Percentiles rank a stretch among this genome's conserved stretches.
These are phyloP conservation scores for Alternaria sp. DNA, from an alignment of 2,329 filamentous ascomycete genomes.

Conservation along the genomic window DNA sequence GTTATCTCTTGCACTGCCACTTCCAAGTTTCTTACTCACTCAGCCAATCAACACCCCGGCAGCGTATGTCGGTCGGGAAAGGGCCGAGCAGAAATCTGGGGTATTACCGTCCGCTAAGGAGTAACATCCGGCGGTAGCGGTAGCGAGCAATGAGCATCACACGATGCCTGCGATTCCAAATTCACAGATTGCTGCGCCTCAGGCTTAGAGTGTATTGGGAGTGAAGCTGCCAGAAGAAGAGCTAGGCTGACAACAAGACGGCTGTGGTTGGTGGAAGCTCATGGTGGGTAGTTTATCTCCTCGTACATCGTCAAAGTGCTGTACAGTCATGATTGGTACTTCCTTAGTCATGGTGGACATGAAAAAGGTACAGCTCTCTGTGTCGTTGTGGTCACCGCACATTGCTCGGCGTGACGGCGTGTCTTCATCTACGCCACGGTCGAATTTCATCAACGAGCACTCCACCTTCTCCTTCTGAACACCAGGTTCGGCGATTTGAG, in stretches of 20 bases:
- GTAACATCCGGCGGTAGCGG: background rate
- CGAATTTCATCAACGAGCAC: background rate
- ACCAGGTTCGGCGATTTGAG: no score
- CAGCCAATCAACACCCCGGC: background rate
- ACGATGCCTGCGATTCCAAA: background rate
- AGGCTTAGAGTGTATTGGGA: background rate
- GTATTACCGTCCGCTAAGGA: background rate
- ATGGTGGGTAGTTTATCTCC: background rate
- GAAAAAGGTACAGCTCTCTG: background rate
- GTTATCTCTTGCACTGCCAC: constrained; percentile 1
- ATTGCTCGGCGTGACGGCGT: background rate
- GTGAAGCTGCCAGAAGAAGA: background rate
- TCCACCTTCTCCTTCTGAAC: background rate
- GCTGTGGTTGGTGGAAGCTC: background rate
- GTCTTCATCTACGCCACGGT: background rate
- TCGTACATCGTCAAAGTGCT: background rate
- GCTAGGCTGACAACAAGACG: background rate
- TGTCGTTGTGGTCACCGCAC: background rate
- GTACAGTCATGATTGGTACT: background rate
- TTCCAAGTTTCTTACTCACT: background rate
- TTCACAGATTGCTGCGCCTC: background rate
- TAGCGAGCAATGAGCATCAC: background rate
- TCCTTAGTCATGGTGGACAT: background rate
- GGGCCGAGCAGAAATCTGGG: background rate
- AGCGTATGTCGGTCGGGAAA: background rate